phyloP scores from a whole-genome alignment of 2,329 filamentous ascomycete genomes.

The Celoporthe dispersa region DNA sequence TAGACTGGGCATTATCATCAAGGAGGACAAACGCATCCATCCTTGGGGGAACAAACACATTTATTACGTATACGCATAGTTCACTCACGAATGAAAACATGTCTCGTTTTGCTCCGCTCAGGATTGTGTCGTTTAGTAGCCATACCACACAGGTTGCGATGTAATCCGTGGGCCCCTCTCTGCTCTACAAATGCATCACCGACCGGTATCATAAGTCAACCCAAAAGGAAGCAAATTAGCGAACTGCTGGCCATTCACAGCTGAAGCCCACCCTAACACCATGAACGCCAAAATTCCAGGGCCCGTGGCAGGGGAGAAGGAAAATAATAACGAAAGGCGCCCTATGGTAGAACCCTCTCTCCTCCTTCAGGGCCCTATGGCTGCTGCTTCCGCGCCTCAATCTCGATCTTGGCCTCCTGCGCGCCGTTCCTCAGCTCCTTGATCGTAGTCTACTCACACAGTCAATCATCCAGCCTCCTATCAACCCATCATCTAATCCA shows the following conservation, averaged over 20 bases:
- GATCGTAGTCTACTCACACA: conserved; percentile 55
- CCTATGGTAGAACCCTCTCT: background rate
- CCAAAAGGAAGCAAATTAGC: background rate
- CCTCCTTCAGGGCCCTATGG: background rate
- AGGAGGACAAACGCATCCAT: background rate
- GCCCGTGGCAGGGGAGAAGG: background rate
- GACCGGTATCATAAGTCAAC: background rate
- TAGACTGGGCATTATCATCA: conserved; percentile 2
- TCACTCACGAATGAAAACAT: background rate
- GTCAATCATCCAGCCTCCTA: background rate
- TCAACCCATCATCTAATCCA: background rate
- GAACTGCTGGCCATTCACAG: too few relatives aligned
- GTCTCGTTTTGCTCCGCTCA: background rate
- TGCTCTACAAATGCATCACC: background rate
- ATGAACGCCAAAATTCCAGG: background rate
- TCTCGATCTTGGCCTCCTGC: conserved; percentile 52
- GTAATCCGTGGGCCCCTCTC: background rate
- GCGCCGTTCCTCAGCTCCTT: conserved; percentile 63
- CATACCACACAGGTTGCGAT: background rate
- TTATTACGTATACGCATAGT: conserved; percentile 6
- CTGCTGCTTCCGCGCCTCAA: conserved; percentile 36
- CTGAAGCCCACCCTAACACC: background rate
- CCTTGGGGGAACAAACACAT: background rate
- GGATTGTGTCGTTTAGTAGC: background rate
- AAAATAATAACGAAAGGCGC: background rate